These are phyloP conservation scores for Hypoxylon fragiforme DNA, from an alignment of 495 filamentous ascomycete species.

Conservation along the genomic window DNA sequence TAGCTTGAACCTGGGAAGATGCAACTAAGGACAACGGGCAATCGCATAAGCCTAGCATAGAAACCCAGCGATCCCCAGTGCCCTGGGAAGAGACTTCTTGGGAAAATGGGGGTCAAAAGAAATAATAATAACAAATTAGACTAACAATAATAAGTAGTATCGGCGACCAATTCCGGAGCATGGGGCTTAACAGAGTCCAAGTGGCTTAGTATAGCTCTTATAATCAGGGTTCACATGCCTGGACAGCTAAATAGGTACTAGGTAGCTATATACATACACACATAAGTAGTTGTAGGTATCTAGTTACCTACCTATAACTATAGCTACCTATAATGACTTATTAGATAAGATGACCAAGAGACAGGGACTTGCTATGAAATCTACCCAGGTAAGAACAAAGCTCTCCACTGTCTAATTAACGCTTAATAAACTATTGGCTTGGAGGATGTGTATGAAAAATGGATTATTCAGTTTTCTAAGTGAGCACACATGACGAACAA, in stretches of 20 bases:
- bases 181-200: conserved; percentile 14
- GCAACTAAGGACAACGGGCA: conserved; percentile 20
- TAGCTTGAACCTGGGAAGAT: conserved; percentile 15
- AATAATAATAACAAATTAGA: conserved; percentile 18
- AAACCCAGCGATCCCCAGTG: conserved; percentile 22
- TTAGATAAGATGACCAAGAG: background rate
- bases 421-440: background rate
- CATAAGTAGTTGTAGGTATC: too few relatives aligned
- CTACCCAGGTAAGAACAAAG: background rate
- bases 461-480: background rate
- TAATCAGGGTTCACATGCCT: conserved; percentile 11
- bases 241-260: too few relatives aligned
- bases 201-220: conserved; percentile 25
- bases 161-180: conserved; percentile 18
- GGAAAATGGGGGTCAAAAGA: conserved; percentile 18
- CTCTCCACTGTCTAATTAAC: background rate
- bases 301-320: background rate
- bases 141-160: conserved; percentile 17
- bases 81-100: conserved; percentile 24
- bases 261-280: too few relatives aligned
- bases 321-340: conserved; percentile 1
- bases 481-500: too few relatives aligned
- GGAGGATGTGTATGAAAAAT: background rate
- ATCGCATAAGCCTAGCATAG: conserved; percentile 8
- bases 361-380: background rate